These are phyloP conservation scores for Yamadazyma diddensiae DNA, from an alignment of 1,139 yeast species.

Conservation along the genomic window DNA sequence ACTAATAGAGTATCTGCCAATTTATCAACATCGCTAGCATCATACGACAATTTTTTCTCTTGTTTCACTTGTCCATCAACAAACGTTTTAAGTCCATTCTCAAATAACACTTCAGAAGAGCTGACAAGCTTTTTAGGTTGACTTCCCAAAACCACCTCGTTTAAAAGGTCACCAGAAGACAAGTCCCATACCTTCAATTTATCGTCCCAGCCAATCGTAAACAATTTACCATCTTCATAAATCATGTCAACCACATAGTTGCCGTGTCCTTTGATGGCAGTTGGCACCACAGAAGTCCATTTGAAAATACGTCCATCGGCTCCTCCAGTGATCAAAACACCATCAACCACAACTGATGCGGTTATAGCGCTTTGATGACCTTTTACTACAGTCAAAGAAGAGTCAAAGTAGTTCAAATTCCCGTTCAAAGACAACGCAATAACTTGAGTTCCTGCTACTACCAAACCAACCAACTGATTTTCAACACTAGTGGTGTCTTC, in stretches of 20 bases:
- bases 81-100: slow-evolving; percentile 39
- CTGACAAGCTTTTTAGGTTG: slow-evolving; percentile 64
- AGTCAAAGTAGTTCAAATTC: slow-evolving; percentile 53
- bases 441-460: slow-evolving; percentile 56
- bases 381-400: slow-evolving; percentile 32
- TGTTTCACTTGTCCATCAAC: not conserved
- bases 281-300: slow-evolving; percentile 49
- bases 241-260: slow-evolving; percentile 55
- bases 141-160: slow-evolving; percentile 33
- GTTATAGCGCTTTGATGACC: slow-evolving; percentile 89
- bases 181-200: slow-evolving; percentile 48
- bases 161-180: slow-evolving; percentile 24
- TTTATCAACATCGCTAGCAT: slow-evolving; percentile 35
- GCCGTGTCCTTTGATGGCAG: slow-evolving; percentile 37
- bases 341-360: slow-evolving; percentile 26
- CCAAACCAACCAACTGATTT: slow-evolving; percentile 81
- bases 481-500: slow-evolving; percentile 35
- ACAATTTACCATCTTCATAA: slow-evolving; percentile 24
- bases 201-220: slow-evolving; percentile 88
- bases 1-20: slow-evolving; percentile 42
- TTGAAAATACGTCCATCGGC: slow-evolving; percentile 72
- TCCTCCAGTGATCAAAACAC: slow-evolving; percentile 61
- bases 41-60: slow-evolving; percentile 24
- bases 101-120: slow-evolving; percentile 46
- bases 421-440: slow-evolving; percentile 75